Evolutionary conservation across 2,329 filamentous ascomycete genomes (phyloP).

Genomic region (Nannizziopsis barbatae): DNA sequence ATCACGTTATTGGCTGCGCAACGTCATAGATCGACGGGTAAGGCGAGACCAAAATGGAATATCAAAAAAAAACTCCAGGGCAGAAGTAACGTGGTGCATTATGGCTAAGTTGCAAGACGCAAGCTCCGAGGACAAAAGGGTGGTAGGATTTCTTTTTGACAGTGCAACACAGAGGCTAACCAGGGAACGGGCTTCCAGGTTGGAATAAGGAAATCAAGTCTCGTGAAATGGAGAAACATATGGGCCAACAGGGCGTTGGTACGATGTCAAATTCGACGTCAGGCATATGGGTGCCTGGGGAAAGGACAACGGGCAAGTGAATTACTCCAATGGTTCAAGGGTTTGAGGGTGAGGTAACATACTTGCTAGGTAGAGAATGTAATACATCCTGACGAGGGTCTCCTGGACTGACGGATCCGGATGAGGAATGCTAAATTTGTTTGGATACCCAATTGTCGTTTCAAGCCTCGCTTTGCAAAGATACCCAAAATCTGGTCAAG

Average conservation of each 20-base stretch:
- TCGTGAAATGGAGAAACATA: neutral
- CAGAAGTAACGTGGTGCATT: constrained; percentile 2
- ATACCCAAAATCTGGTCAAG: neutral
- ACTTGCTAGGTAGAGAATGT: constrained; percentile 60
- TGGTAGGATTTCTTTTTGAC: neutral
- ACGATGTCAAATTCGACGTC: neutral
- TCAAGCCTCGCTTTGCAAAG: constrained; percentile 6
- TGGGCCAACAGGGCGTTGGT: constrained; percentile 1
- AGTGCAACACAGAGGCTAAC: neutral
- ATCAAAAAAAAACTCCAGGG: constrained; percentile 3
- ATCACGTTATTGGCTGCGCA: constrained; percentile 31
- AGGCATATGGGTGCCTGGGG: neutral
- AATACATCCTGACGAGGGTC: constrained; percentile 31
- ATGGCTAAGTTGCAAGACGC: neutral
- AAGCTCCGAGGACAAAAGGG: neutral
- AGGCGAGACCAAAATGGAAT: neutral
- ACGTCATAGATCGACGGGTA: constrained; percentile 6
- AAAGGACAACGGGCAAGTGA: neutral
- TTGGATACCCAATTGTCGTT: constrained; percentile 17
- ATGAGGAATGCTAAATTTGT: neutral
- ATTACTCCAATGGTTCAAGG: constrained; percentile 8
- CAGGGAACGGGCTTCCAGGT: neutral
- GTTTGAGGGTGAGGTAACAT: constrained; percentile 38
- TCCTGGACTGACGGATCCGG: constrained; percentile 9
- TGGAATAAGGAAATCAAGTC: neutral